Conservation (phyloP, 768 basidiomycete species). For the Myochromella boudieri region DNA sequence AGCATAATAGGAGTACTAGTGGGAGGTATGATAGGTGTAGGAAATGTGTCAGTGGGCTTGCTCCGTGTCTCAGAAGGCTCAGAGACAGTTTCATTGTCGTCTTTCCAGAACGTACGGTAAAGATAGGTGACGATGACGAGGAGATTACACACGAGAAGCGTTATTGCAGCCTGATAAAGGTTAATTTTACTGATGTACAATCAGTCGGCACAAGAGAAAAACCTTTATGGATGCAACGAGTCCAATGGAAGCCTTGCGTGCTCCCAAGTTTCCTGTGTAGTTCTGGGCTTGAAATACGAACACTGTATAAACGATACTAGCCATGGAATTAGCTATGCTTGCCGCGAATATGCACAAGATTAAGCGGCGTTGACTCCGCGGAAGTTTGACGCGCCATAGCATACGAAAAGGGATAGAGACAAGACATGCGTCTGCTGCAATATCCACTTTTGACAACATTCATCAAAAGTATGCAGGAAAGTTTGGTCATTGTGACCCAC, state of each 20-base stretch:
- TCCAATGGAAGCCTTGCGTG: slow-evolving; percentile 6
- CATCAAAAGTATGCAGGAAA: no score
- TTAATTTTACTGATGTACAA: background rate
- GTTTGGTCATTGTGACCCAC: background rate
- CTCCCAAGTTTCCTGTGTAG: slow-evolving; percentile 7
- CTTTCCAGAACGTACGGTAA: slow-evolving; percentile 11
- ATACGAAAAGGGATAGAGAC: slow-evolving; percentile 23
- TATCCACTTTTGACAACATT: slow-evolving; percentile 21
- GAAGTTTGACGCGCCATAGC: slow-evolving; percentile 23
- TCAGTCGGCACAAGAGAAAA: slow-evolving; percentile 1
- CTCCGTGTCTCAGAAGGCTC: slow-evolving; percentile 15
- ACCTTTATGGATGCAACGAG: slow-evolving; percentile 21
- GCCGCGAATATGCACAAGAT: slow-evolving; percentile 25
- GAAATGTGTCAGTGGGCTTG: slow-evolving; percentile 5
- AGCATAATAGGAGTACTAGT: background rate
- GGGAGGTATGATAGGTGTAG: no score
- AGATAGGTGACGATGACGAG: slow-evolving; percentile 19
- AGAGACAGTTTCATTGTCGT: slow-evolving; percentile 9
- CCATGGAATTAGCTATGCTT: slow-evolving; percentile 21
- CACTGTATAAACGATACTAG: slow-evolving; percentile 18
- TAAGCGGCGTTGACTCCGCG: slow-evolving; percentile 18
- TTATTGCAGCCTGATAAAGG: slow-evolving; percentile 19
- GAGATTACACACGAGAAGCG: slow-evolving; percentile 23
- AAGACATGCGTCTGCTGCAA: slow-evolving; percentile 23
- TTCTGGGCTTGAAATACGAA: slow-evolving; percentile 16